A percentile compares a stretch with the other conserved stretches of the same genome.
phyloP scores from a whole-genome alignment of 1,284 basidiomycete species.

The Tilletia caries region DNA sequence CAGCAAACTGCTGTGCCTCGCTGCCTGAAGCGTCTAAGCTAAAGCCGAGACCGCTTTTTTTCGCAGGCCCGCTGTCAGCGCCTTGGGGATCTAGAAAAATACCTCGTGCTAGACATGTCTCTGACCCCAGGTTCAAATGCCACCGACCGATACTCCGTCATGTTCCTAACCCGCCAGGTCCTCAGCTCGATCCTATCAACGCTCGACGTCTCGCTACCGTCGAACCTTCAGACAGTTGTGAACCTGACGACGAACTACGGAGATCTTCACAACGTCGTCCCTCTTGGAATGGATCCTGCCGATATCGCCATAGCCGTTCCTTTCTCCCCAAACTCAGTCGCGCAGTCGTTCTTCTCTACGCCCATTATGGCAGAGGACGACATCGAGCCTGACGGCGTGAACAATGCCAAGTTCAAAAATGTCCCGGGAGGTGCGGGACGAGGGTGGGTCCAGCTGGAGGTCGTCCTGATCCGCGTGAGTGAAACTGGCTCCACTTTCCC shows the following conservation, averaged over 20 bases:
- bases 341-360: slow-evolving; percentile 2
- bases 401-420: not conserved
- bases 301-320: not conserved
- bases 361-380: slow-evolving; percentile 3
- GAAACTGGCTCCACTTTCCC: too few species aligned
- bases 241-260: not conserved
- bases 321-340: not conserved
- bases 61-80: slow-evolving; percentile 1
- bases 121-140: not conserved
- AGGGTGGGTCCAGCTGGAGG: not conserved
- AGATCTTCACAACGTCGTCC: not conserved
- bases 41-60: not conserved
- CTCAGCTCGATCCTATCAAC: not conserved
- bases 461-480: slow-evolving; percentile 1
- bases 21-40: not conserved
- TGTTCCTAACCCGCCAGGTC: not conserved
- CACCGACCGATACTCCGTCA: not conserved
- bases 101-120: slow-evolving; percentile 1
- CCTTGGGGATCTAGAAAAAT: not conserved
- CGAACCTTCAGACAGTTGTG: not conserved
- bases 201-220: not conserved
- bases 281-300: not conserved
- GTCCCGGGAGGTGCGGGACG: not conserved
- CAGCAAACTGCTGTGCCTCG: too few species aligned
- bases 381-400: not conserved